Base-by-base conservation (phyloP, 495 filamentous ascomycete genomes). In the Talaromyces borbonicus region DNA sequence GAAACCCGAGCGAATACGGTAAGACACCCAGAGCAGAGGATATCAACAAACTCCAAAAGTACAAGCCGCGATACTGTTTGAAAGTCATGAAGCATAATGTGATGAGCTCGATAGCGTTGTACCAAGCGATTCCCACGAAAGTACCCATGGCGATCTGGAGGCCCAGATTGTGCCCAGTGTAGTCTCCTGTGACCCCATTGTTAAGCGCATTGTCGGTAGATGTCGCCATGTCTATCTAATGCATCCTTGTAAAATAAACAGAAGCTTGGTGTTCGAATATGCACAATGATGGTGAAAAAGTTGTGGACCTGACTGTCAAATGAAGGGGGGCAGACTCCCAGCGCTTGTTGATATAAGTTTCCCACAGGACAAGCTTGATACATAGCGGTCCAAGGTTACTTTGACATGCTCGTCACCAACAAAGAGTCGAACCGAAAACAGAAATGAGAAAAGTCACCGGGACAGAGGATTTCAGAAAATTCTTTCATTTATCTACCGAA, bases 41-140 rank as follows among this genome's bases (percentile, higher is more conserved):
- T 30, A 79, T 50, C 5, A 77, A 52, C 40, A 76, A 59, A 27
- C 70, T 68, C 74, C 75, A 80, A 53, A 80, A 81, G 60, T 80
- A 79, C 19, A 75, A 61, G 5, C 75, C 75, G 8, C 57, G 61
- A 23, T 71, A 71, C 36, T 68, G 66, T 22, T 68, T 63, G 47
- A 80, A 79, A 22, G 72, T 71, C 40, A 78, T 60, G 51, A 74
- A 76, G 48, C 77, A 67, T 18, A 72, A 68, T n/a, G 72, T 55
- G 49, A 73, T 67, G 38, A 78, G 66, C 40, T 79, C 74, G 35
- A 75, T 62, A 37, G 72, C 68, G 49, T 78, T 74, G 52, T 74
- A 78, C 65, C 69, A 74, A 23, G 72, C 69, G 38, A 78, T 57
- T 20, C 67, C 73, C 18, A 68, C 61, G 37, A 78, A 70, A 18